phyloP scores from a whole-genome alignment of 2,329 filamentous ascomycete species.

The Cadophora gregata region DNA sequence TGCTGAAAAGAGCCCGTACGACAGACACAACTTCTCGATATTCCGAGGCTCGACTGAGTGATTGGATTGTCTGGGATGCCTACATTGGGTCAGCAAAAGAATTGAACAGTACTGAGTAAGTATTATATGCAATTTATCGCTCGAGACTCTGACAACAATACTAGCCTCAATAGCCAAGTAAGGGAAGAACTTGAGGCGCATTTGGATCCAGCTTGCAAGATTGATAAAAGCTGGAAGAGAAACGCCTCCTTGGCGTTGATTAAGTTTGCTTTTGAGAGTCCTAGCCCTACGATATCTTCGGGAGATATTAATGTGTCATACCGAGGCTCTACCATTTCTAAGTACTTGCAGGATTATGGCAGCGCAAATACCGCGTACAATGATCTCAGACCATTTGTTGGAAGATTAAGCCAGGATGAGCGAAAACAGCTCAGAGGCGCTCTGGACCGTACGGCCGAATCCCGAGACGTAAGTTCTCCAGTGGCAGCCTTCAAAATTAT shows the following conservation, averaged over 20 bases:
- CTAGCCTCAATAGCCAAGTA: slow-evolving; percentile 32
- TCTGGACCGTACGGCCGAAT: slow-evolving; percentile 18
- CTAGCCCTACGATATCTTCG: not conserved
- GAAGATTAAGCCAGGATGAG: slow-evolving; percentile 32
- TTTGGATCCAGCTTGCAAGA: slow-evolving; percentile 38
- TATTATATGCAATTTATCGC: not conserved
- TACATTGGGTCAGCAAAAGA: slow-evolving; percentile 40
- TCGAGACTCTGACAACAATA: slow-evolving; percentile 14
- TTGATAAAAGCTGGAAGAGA: slow-evolving; percentile 45
- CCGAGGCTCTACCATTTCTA: slow-evolving; percentile 32
- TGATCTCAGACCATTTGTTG: slow-evolving; percentile 42
- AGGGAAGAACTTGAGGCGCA: slow-evolving; percentile 41
- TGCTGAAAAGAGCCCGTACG: slow-evolving; percentile 42
- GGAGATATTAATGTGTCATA: not conserved
- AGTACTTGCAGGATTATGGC: slow-evolving; percentile 42
- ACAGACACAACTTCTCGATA: slow-evolving; percentile 39
- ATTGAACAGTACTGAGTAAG: slow-evolving; percentile 37
- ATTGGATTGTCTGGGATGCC: slow-evolving; percentile 45
- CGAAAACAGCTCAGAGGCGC: slow-evolving; percentile 28
- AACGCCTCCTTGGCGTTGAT: slow-evolving; percentile 44
- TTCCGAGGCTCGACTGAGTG: slow-evolving; percentile 40
- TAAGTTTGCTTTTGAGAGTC: slow-evolving; percentile 35
- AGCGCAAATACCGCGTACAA: slow-evolving; percentile 41
- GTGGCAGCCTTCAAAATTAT: not conserved
- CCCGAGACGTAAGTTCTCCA: slow-evolving; percentile 18